Percentiles rank a stretch among this genome's conserved stretches.
Evolutionary conservation across 2,329 filamentous ascomycete species (phyloP).

Genomic region (Talaromyces funiculosus): DNA sequence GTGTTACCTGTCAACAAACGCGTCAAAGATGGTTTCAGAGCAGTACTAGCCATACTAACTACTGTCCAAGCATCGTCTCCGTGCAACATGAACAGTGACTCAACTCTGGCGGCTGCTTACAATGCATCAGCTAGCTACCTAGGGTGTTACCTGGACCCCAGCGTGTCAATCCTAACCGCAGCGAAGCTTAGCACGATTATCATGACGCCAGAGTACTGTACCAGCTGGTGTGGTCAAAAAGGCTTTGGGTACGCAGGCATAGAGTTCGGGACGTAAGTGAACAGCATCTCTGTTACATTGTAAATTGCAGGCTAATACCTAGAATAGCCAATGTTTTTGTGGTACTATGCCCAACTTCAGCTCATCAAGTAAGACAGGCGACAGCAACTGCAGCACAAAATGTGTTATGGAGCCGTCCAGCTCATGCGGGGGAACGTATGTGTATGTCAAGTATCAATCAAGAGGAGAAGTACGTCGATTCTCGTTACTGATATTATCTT

Average conservation of each 20-base stretch:
- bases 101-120: background rate
- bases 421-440: slow-evolving; percentile 1
- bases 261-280: background rate
- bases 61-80: background rate
- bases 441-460: background rate
- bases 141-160: background rate
- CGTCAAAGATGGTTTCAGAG: background rate
- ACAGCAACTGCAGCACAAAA: background rate
- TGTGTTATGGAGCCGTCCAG: background rate
- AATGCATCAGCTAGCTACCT: background rate
- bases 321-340: slow-evolving; percentile 7
- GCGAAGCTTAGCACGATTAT: slow-evolving; percentile 1
- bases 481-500: background rate
- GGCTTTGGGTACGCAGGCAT: background rate
- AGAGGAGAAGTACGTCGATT: no score
- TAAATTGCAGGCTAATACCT: background rate
- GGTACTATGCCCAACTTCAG: background rate
- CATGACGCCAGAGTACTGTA: background rate
- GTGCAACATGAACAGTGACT: background rate
- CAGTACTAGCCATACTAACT: background rate
- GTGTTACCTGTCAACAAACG: background rate
- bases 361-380: background rate
- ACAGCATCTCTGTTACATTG: background rate
- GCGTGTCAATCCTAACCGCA: background rate
- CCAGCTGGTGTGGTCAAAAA: background rate